Evolutionary conservation across 805 yeast species (phyloP).

Genomic region (Wickerhamomyces subpelliculosus): DNA sequence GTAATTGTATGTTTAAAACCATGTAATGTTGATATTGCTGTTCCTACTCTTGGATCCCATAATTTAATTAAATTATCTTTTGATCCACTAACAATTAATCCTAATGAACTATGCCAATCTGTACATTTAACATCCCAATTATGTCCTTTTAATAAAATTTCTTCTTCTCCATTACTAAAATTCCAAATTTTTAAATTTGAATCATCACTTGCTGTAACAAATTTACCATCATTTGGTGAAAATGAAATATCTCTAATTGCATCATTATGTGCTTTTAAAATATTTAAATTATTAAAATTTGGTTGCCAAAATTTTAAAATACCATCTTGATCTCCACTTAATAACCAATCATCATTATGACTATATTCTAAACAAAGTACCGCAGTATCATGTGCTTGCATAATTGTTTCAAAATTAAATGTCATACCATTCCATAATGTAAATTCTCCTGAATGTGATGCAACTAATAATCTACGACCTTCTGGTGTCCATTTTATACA

Average conservation of each 20-base stretch:
- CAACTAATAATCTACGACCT: constrained; percentile 84
- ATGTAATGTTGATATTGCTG: constrained; percentile 72
- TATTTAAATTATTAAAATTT: constrained; percentile 91
- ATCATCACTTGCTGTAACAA: constrained; percentile 93
- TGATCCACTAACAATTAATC: constrained; percentile 86
- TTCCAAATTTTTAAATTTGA: constrained; percentile 89
- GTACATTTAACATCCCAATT: constrained; percentile 98
- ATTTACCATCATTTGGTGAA: constrained; percentile 84
- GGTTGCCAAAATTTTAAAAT: constrained; percentile 95
- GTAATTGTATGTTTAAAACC: constrained; percentile 95
- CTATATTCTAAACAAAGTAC: constrained; percentile 75
- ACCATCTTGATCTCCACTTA: constrained; percentile 93
- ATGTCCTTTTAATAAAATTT: constrained; percentile 76
- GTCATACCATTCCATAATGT: constrained; percentile 96
- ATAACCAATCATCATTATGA: constrained; percentile 89
- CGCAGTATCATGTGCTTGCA: constrained; percentile 97
- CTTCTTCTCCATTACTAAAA: constrained; percentile 82
- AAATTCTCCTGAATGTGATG: constrained; percentile 90
- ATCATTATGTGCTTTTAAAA: constrained; percentile 68
- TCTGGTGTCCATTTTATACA: constrained; percentile 96
- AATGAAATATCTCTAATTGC: constrained; percentile 83
- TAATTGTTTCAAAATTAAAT: constrained; percentile 91
- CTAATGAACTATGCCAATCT: constrained; percentile 93
- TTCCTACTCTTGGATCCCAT: constrained; percentile 90
- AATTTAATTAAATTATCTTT: constrained; percentile 89